Conservation (phyloP, 345 rosid genomes). For the Mallotus nudiflorus region DNA sequence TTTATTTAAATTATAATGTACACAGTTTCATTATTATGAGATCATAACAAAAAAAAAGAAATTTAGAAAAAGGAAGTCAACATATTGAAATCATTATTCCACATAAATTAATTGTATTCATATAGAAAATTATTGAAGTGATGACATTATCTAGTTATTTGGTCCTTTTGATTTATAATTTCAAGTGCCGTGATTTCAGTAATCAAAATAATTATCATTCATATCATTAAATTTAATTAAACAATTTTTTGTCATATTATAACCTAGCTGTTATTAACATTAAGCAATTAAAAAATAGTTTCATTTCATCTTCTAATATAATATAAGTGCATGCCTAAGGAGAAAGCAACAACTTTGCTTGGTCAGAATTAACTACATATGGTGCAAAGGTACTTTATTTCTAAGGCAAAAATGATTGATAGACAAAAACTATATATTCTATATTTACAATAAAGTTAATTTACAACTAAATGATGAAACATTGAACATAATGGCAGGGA, state of each 20-base stretch:
- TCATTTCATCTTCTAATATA: background rate
- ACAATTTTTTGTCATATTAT: background rate
- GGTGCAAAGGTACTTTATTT: slow-evolving; percentile 1
- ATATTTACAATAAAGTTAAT: slow-evolving; percentile 7
- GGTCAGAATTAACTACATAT: background rate
- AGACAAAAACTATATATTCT: background rate
- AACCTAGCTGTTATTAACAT: background rate
- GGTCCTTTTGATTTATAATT: background rate
- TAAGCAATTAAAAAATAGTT: background rate
- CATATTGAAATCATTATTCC: too few relatives aligned
- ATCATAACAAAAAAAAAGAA: too few relatives aligned
- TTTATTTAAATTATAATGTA: too few relatives aligned
- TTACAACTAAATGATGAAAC: slow-evolving; percentile 17
- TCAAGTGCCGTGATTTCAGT: background rate
- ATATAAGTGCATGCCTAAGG: background rate
- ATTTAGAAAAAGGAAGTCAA: too few relatives aligned
- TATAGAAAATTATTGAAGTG: background rate
- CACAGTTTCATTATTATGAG: too few relatives aligned
- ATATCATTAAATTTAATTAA: background rate
- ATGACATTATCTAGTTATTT: background rate
- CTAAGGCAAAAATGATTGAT: slow-evolving; percentile 9
- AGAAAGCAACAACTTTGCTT: background rate
- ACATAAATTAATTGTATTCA: too few relatives aligned
- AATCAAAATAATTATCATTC: background rate
- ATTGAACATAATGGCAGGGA: slow-evolving; percentile 14